phyloP scores from a whole-genome alignment of 129 eudicot species.

The Solidago caesia region DNA sequence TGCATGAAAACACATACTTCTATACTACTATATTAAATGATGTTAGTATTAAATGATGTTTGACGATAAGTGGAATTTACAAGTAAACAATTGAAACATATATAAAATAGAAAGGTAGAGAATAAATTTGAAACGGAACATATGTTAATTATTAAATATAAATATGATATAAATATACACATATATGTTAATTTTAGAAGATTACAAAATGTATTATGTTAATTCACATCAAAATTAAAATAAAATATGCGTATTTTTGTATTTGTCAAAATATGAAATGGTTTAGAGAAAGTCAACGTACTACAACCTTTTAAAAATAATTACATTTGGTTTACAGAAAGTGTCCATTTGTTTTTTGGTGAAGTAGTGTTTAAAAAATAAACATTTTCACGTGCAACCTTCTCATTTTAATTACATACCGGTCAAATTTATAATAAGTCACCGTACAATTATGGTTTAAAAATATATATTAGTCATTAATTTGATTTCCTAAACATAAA shows the following conservation, averaged over 20 bases:
- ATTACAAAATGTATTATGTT: not conserved
- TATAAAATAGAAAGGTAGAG: too few species aligned
- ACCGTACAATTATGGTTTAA: not conserved
- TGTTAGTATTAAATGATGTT: too few species aligned
- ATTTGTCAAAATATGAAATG: not conserved
- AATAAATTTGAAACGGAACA: too few species aligned
- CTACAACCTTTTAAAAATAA: conserved; percentile 7
- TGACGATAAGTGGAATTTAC: too few species aligned
- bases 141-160: too few species aligned
- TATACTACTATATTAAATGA: too few species aligned
- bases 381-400: conserved; percentile 21
- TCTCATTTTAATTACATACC: not conserved
- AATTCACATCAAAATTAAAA: not conserved
- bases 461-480: not conserved
- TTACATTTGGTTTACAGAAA: conserved; percentile 12
- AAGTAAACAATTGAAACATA: too few species aligned
- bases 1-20: too few species aligned
- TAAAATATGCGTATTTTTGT: not conserved
- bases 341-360: conserved; percentile 15
- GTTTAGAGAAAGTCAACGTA: conserved; percentile 25
- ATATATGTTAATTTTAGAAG: too few species aligned
- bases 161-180: too few species aligned
- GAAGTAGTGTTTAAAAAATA: conserved; percentile 11
- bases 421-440: conserved; percentile 18
- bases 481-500: not conserved